These are phyloP conservation scores for Tubosaeta sp. DNA, from an alignment of 768 basidiomycete genomes.

Conservation along the genomic window DNA sequence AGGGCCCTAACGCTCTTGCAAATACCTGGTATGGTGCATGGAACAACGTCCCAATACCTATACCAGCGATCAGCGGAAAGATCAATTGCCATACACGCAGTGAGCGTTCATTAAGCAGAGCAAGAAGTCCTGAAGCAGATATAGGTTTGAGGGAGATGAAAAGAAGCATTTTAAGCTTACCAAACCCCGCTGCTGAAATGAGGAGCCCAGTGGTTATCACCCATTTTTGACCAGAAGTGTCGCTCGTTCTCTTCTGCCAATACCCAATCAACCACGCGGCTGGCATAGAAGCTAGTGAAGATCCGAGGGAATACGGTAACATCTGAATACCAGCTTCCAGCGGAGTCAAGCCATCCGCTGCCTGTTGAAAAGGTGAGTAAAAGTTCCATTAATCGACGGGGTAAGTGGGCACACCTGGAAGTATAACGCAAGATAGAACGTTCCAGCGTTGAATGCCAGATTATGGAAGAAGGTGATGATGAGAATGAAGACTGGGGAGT, in stretches of 20 bases:
- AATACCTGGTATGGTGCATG: constrained; percentile 85
- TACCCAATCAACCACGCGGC: constrained; percentile 79
- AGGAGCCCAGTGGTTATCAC: constrained; percentile 60
- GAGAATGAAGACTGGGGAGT: constrained; percentile 54
- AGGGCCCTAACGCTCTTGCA: constrained; percentile 56
- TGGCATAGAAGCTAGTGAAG: constrained; percentile 80
- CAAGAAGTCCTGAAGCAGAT: constrained; percentile 56
- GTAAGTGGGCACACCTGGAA: constrained; percentile 55
- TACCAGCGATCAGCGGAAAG: constrained; percentile 69
- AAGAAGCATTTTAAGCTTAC: constrained; percentile 35
- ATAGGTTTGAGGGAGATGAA: constrained; percentile 9
- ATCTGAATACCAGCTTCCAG: constrained; percentile 69
- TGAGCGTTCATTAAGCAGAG: constrained; percentile 53
- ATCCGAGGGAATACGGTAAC: constrained; percentile 81
- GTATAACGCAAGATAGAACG: constrained; percentile 80
- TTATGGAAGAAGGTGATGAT: constrained; percentile 76
- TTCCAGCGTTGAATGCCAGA: constrained; percentile 78
- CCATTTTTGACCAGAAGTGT: constrained; percentile 63
- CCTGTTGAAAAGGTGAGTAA: constrained; percentile 36
- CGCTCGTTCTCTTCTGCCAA: constrained; percentile 51
- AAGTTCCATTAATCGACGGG: background rate
- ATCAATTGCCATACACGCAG: constrained; percentile 40
- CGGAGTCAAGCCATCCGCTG: constrained; percentile 66
- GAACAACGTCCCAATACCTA: constrained; percentile 80
- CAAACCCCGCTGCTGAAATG: constrained; percentile 68